These are phyloP conservation scores for Cruciata laevipes DNA, from an alignment of 257 asterid species.

Conservation along the genomic window DNA sequence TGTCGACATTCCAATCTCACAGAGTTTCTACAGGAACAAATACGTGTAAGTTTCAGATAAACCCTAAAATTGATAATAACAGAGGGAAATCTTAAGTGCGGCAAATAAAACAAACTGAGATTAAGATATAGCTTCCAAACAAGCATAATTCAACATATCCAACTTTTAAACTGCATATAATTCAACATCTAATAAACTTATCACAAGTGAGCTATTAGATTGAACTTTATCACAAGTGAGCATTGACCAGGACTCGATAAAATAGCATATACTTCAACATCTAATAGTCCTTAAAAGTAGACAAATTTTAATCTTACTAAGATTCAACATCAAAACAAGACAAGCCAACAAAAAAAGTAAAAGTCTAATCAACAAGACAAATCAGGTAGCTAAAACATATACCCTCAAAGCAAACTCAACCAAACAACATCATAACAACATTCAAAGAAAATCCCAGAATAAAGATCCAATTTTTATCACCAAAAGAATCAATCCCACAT, in stretches of 20 bases:
- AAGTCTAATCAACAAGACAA: background rate
- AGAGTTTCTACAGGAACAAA: background rate
- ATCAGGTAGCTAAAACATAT: background rate
- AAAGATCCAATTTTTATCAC: background rate
- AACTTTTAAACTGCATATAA: too few relatives aligned
- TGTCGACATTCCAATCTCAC: constrained; percentile 20
- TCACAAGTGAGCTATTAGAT: too few relatives aligned
- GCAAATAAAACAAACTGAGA: background rate
- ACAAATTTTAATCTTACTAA: too few relatives aligned
- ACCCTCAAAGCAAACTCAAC: background rate
- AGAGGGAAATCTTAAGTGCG: background rate
- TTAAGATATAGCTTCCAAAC: background rate
- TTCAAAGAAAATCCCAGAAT: background rate
- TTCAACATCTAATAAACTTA: too few relatives aligned
- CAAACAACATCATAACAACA: background rate
- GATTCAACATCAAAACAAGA: too few relatives aligned
- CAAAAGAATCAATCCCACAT: background rate
- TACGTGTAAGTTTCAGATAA: background rate
- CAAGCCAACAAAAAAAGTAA: background rate
- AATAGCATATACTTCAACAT: too few relatives aligned
- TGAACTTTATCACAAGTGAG: too few relatives aligned
- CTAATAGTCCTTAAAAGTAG: too few relatives aligned
- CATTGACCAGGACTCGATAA: too few relatives aligned
- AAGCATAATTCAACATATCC: too few relatives aligned
- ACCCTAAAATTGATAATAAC: too few relatives aligned